Evolutionary conservation across 345 rosid species (phyloP).

Genomic region (Eucalyptus globulus): DNA sequence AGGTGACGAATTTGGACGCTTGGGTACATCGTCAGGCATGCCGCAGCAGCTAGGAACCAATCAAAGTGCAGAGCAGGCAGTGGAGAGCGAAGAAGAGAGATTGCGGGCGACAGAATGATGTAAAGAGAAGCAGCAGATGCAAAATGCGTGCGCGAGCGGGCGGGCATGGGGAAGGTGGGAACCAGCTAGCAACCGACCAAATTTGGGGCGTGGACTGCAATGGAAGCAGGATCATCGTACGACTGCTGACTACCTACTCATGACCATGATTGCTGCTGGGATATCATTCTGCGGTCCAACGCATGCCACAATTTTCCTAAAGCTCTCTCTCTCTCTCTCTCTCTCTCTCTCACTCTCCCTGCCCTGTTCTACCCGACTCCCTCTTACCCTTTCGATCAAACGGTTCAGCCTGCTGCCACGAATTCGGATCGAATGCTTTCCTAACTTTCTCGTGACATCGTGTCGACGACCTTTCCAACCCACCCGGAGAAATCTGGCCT

Average conservation of each 20-base stretch:
- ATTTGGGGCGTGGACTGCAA: background rate
- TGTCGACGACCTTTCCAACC: background rate
- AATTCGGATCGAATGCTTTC: background rate
- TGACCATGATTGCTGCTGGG: background rate
- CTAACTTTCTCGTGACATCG: background rate
- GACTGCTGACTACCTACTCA: background rate
- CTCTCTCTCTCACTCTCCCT: background rate
- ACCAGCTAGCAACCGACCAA: background rate
- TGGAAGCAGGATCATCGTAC: background rate
- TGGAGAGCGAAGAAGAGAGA: background rate
- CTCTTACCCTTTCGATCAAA: background rate
- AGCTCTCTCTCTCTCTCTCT: background rate
- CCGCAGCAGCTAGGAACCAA: background rate
- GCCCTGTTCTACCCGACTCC: background rate
- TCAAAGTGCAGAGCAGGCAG: background rate
- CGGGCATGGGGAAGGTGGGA: background rate
- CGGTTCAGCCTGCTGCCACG: background rate
- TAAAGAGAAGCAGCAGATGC: background rate
- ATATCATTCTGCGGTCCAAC: background rate
- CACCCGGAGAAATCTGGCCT: background rate
- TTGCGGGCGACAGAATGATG: background rate
- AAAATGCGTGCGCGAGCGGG: background rate
- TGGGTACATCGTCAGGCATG: background rate
- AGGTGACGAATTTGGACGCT: background rate
- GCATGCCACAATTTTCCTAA: background rate